These are phyloP conservation scores for Candida palmyrensis DNA, from an alignment of 805 yeast species.

Conservation along the genomic window DNA sequence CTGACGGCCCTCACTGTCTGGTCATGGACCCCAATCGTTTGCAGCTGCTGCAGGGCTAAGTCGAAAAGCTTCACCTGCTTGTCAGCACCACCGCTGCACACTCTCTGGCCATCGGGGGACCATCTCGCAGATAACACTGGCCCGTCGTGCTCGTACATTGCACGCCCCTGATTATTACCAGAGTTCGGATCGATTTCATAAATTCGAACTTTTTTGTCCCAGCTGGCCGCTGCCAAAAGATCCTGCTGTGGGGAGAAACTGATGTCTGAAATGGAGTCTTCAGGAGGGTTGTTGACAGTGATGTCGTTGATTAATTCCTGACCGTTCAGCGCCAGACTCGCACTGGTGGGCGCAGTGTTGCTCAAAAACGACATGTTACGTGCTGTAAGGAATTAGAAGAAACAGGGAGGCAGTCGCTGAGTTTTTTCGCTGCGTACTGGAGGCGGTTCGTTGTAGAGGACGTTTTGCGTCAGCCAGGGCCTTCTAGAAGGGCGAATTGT, in stretches of 20 bases:
- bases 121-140: constrained; percentile 83
- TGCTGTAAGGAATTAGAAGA: no score
- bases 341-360: constrained; percentile 13
- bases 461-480: no score
- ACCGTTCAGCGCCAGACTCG: constrained; percentile 36
- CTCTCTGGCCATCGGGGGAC: constrained; percentile 82
- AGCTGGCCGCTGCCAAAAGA: constrained; percentile 72
- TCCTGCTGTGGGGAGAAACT: constrained; percentile 87
- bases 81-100: constrained; percentile 78
- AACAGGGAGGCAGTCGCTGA: no score
- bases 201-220: constrained; percentile 94
- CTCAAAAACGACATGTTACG: constrained; percentile 35
- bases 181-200: constrained; percentile 73
- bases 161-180: constrained; percentile 83
- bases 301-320: constrained; percentile 68
- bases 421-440: no score
- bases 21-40: constrained; percentile 82
- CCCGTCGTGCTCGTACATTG: constrained; percentile 82
- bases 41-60: constrained; percentile 72
- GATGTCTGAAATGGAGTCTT: constrained; percentile 80
- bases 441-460: no score
- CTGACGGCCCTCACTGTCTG: constrained; percentile 73
- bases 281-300: constrained; percentile 75
- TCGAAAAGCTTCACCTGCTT: constrained; percentile 83
- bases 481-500: no score